These are phyloP conservation scores for Lophiotrema nucula DNA, from an alignment of 495 filamentous ascomycete genomes.

Conservation along the genomic window DNA sequence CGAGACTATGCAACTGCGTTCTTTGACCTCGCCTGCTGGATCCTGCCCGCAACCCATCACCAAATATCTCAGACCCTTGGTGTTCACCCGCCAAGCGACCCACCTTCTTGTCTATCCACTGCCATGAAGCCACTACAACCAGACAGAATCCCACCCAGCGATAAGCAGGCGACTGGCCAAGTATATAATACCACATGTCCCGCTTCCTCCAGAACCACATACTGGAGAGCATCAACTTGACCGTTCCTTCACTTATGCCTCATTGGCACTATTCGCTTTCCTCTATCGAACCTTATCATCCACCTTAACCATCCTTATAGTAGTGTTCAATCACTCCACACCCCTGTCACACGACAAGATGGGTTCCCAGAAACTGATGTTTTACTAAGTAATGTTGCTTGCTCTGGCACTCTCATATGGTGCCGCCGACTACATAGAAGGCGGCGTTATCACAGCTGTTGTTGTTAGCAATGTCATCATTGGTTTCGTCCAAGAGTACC, in stretches of 20 bases:
- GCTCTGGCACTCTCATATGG: conserved; percentile 30
- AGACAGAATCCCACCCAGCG: not conserved
- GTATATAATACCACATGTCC: not conserved
- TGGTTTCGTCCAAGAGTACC: conserved; percentile 29
- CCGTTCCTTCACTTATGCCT: conserved; percentile 1
- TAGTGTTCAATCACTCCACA: not conserved
- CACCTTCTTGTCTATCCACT: conserved; percentile 3
- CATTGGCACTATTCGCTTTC: conserved; percentile 3
- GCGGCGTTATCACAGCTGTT: conserved; percentile 30
- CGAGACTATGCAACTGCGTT: too few species aligned
- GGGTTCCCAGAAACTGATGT: too few species aligned
- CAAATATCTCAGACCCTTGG: not conserved
- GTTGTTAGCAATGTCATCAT: conserved; percentile 28
- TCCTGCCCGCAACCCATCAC: not conserved
- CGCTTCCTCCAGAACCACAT: too few species aligned
- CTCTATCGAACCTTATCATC: conserved; percentile 13
- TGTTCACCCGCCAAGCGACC: not conserved
- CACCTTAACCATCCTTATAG: conserved; percentile 6
- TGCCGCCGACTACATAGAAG: conserved; percentile 29
- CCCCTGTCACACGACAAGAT: not conserved
- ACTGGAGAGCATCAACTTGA: too few species aligned
- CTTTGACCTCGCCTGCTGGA: not conserved
- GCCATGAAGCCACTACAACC: conserved; percentile 8
- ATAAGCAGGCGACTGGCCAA: not conserved
- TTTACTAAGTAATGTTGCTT: too few species aligned